A percentile compares a stretch with the other conserved stretches of the same genome.
Conservation (phyloP, 345 rosid genomes). For the Raphanus sativus region DNA sequence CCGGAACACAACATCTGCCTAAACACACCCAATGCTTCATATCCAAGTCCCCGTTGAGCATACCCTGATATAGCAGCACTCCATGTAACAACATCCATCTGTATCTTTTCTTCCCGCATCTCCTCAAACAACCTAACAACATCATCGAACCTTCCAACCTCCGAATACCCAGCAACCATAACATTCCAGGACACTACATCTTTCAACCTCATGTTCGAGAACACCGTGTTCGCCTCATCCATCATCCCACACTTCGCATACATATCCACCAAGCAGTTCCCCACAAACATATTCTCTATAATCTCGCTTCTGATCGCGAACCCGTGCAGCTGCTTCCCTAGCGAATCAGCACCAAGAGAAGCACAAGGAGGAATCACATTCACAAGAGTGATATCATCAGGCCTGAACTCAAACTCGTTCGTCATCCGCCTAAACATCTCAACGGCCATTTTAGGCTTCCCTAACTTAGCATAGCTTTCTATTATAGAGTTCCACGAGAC, state of each 20-base stretch:
- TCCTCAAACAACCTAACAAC: constrained; percentile 57
- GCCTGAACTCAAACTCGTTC: constrained; percentile 33
- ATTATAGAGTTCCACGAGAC: constrained; percentile 81
- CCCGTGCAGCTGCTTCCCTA: constrained; percentile 63
- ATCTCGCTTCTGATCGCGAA: constrained; percentile 53
- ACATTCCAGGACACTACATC: constrained; percentile 91
- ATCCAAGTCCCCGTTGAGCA: constrained; percentile 71
- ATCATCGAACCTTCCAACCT: constrained; percentile 62
- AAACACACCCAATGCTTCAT: constrained; percentile 65
- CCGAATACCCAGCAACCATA: constrained; percentile 84
- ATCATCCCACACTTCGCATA: constrained; percentile 79
- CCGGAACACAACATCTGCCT: constrained; percentile 62
- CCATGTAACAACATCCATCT: constrained; percentile 80
- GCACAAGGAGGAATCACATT: constrained; percentile 72
- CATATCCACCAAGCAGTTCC: constrained; percentile 77
- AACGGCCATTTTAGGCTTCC: constrained; percentile 46
- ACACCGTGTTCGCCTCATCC: constrained; percentile 58
- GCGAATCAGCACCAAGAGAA: constrained; percentile 38
- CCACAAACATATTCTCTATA: constrained; percentile 62
- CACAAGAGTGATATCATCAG: constrained; percentile 68
- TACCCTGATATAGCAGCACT: constrained; percentile 85
- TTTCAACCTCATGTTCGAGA: constrained; percentile 52
- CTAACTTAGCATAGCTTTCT: constrained; percentile 51
- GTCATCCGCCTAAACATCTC: constrained; percentile 55
- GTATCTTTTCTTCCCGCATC: constrained; percentile 61